Evolutionary conservation across 106 monocot species (phyloP), one percentile per base, ranked within the genome.

Genomic region (Ottelia alismoides): DNA sequence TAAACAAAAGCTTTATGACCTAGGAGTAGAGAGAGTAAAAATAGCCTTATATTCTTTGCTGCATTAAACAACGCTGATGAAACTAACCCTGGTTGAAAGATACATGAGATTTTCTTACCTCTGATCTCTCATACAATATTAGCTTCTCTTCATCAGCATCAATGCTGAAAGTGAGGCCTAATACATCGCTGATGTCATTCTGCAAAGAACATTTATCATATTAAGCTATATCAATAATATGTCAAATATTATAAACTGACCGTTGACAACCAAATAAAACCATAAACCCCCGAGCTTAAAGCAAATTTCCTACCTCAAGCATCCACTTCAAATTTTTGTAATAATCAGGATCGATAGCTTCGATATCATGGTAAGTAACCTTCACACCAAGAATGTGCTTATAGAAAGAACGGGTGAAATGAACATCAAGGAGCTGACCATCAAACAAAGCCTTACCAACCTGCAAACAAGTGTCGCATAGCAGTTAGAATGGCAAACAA

Each of bases 311-410:
- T 22, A 81, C 87, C 81, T 87, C 81, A 47, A 87, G 87, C 87
- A 87, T 87, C 87, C 87, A 87, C 46, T 87, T 87, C 51, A 87
- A 78, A 24, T 87, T 87, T 56, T 81, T 87, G 61, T 74, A 87
- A 46, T 87, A 87, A 59, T 87, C 87, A 72, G 87, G 87, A 66
- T 87, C 87, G 31, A 81, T 72, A 24, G 87, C 87, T 52, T 87
- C 81, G 28, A 87, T 87, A 25, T 87, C 87, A 72, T 87, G 87
- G 57, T 87, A 87, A 25, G 87, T 81, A 16, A 87, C 87, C 66
- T 87, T 87, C 9, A 77, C 71, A 31, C 87, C 87, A 55, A 87
- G 87, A 57, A 87, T 87, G 52, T 87, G 87, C 61, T 81, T 87
- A 66, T 87, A 87, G 30, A 87, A 87, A 23, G 87, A 87, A 11